Evolutionary conservation across 352 stramenopile genomes (phyloP), one percentile per base, ranked within the genome.

Genomic region (Plasmopara viticola): DNA sequence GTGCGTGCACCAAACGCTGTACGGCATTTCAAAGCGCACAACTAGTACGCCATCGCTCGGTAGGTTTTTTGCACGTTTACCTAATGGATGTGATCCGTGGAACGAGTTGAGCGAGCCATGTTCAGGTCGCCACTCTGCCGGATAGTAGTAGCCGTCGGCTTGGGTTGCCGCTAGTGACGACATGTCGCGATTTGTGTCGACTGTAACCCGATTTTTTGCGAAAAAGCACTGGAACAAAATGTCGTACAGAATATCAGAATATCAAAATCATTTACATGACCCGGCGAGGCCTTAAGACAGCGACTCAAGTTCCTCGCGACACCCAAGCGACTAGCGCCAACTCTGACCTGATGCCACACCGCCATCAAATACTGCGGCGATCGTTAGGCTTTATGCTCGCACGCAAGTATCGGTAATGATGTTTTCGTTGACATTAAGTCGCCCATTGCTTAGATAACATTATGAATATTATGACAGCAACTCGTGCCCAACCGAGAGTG

Each of bases 91-190:
- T 58, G 91, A 83, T 69, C 73, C 60, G 13, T 75, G 79, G 57
- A 87, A 91, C 55, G 87, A 70, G 55, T 91, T 94, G 34, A 97
- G 74, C n/a, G 75, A 87, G 33, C 87, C 87, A 60, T 84, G 64
- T 52, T 93, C 82, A 1, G 89, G 90, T 9, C 74, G 68, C 87
- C 88, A 99, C 25, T 95, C 83, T 20, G 89, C 74, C 14, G 96
- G 96, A 48, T 97, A 96, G 67, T 99, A 99, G 68, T 97, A 99
- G 50, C 96, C 96, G 72, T 99, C 97, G 5, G 95, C 95, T 65
- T 97, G 94, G n/a, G 95, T 89, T 15, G 97, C 97, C 18, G 94
- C 84, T 46, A 99, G 74, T 18, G 88, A 97, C 47, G 90, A 98
- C 97, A 99, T 99, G n/a, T 41, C 14, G 37, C 20, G 20, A 25